These are phyloP conservation scores for Roridomyces roridus DNA, from an alignment of 768 basidiomycete species.

Conservation along the genomic window DNA sequence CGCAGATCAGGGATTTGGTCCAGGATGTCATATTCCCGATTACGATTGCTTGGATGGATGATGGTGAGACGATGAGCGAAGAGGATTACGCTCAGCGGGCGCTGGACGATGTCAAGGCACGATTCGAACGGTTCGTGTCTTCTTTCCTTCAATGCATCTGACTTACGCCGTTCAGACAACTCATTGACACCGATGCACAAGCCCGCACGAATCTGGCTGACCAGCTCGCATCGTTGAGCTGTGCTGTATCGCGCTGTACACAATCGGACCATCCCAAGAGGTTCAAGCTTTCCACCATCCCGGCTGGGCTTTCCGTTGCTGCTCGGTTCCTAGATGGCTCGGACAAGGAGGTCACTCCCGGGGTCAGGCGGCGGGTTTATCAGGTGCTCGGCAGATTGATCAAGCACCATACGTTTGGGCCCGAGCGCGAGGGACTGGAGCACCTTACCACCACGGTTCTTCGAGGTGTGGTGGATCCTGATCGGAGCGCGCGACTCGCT, in stretches of 20 bases:
- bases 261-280: conserved; percentile 30
- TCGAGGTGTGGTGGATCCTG: conserved; percentile 55
- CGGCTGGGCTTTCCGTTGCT: conserved; percentile 43
- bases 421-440: conserved; percentile 35
- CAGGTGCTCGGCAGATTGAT: conserved; percentile 47
- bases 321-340: conserved; percentile 53
- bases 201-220: conserved; percentile 41
- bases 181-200: conserved; percentile 35
- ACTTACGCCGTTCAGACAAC: conserved; percentile 37
- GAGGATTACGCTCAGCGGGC: conserved; percentile 48
- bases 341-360: conserved; percentile 48
- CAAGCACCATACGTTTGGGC: conserved; percentile 44
- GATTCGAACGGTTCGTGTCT: conserved; percentile 46
- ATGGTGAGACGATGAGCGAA: conserved; percentile 50
- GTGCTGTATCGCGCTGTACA: conserved; percentile 44
- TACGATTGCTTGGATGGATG: conserved; percentile 60
- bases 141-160: neutral
- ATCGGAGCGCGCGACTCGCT: conserved; percentile 65
- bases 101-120: conserved; percentile 49
- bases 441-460: conserved; percentile 46
- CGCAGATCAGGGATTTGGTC: conserved; percentile 37
- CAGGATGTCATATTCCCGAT: conserved; percentile 51
- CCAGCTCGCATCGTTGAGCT: conserved; percentile 39
- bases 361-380: conserved; percentile 53
- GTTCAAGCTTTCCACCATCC: conserved; percentile 34